Evolutionary conservation across 805 yeast species (phyloP), one percentile per base, ranked within the genome.

Genomic region (Candida ponderosae): DNA sequence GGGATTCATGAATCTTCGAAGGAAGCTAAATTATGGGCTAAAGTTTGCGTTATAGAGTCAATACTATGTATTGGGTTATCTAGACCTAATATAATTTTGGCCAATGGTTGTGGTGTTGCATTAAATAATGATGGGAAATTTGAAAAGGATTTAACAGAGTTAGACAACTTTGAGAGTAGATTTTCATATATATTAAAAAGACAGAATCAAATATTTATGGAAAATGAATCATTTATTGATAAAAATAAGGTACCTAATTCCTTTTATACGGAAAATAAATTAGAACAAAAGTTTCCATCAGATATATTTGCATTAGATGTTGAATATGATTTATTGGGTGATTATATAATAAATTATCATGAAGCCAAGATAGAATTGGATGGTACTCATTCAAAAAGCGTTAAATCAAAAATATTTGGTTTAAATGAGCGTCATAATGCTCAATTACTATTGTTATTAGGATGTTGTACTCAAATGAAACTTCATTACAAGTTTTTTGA

Each of bases 1-100:
- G 53, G 54, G 1, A 9, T 52, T 1, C 53, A 52, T 37, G 33
- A 44, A 2, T 13, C 29, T 3, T 13, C 11, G 24, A 7, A 21
- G 14, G 51, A 46, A 28, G 52, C 45, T 4, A 31, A 37, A 4
- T 6, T 45, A 6, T 52, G 56, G 56, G 31, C 39, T 21, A 50
- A 43, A 23, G 38, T 52, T 15, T 41, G 42, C 17, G 18, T 45
- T 0, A 7, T 46, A 15, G 56, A 52, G 31, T n/a, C 52, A 1
- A 10, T 50, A 4, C 2, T 50, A n/a, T 44, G 49, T 18, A 34
- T 41, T 1, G 32, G 37, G 1, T 27, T 45, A 0, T 41, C 53
- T 24, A 42, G 55, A 21, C 56, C 56, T 2, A 44, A 42, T 5
- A 8, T 42, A 14, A 20, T 46, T n/a, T 11, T 24, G 13, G 14